phyloP scores from a whole-genome alignment of 2,329 filamentous ascomycete genomes.

The Sporothrix inflata region DNA sequence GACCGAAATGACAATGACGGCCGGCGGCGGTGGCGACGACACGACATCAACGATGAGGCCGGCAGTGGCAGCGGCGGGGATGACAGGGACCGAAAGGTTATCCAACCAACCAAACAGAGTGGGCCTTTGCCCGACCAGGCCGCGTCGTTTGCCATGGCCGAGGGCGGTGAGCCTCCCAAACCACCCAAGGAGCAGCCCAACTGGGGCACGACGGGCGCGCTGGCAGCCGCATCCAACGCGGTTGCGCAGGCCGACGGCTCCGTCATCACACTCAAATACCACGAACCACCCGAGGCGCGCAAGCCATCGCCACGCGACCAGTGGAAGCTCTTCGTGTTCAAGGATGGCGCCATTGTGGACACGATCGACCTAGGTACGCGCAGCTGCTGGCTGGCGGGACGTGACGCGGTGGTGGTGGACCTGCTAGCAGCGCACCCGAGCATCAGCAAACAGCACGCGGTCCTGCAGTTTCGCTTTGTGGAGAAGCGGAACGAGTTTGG shows the following conservation, averaged over 20 bases:
- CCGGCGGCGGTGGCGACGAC: neutral
- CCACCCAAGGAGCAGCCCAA: conserved; percentile 84
- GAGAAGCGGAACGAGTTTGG: conserved; percentile 85
- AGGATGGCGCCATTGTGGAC: conserved; percentile 76
- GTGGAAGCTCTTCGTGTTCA: conserved; percentile 95
- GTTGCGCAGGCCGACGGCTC: conserved; percentile 72
- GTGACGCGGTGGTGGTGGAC: conserved; percentile 80
- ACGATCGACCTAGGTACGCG: conserved; percentile 75
- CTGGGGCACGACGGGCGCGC: conserved; percentile 74
- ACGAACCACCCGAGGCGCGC: conserved; percentile 90
- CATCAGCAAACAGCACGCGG: conserved; percentile 93
- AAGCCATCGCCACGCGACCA: conserved; percentile 77
- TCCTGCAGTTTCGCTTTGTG: conserved; percentile 86
- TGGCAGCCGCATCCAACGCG: conserved; percentile 86
- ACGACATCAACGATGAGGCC: neutral
- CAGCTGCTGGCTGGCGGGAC: conserved; percentile 89
- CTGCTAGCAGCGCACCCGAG: conserved; percentile 86
- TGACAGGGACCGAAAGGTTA: neutral
- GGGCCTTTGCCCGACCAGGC: conserved; percentile 64
- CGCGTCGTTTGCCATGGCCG: conserved; percentile 60
- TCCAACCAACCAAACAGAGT: conserved; percentile 39
- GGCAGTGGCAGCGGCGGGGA: neutral
- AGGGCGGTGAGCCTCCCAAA: conserved; percentile 45
- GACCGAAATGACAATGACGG: neutral
- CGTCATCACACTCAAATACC: conserved; percentile 85